Evolutionary conservation across 129 eudicot genomes (phyloP), one percentile per base, ranked within the genome.

Genomic region (Saussurea involucrata): DNA sequence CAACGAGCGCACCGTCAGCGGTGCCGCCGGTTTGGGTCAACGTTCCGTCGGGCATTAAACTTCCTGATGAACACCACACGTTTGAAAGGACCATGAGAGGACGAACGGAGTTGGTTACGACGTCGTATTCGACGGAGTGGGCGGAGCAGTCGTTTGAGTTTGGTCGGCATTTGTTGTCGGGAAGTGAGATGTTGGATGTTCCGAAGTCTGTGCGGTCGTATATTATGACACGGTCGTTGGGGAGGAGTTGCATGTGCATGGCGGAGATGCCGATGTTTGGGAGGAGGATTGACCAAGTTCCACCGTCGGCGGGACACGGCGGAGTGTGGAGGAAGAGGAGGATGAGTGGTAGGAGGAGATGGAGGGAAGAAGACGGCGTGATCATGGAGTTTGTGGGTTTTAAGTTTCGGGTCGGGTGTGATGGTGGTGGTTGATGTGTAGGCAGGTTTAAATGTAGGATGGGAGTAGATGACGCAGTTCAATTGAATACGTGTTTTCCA

Each of bases 191-290:
- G 79, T 90, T 92, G 28, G 98, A 90, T 2, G 27, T 58, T 17
- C 96, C 98, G 42, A 83, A 84, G 60, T 90, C 92, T 0, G 94
- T 92, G 24, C 96, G 87, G 76, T 92, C 98, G 79, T 69, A 90
- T 8, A 92, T 86, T 44, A 92, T 61, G 24, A 92, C 94, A 28
- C 91, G 91, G 78, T 92, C 96, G 78, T 73, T 86, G 69, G 80
- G 73, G 25, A 92, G 84, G 40, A 87, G 97, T 44, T 92, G 97
- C 97, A 92, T 92, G 93, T 90, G 97, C 97, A 92, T 92, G 90
- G 96, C 90, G 15, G 96, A 81, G 69, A 86, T 81, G 73, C 97
- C 97, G 4, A 83, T 82, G 83, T 42, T 92, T 21, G 78, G 53
- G n/a, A 18, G 76, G 40, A 92, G 85, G n/a, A 87, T 83, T 40